phyloP scores from a whole-genome alignment of 768 basidiomycete species.

The Naganishia friedmannii region DNA sequence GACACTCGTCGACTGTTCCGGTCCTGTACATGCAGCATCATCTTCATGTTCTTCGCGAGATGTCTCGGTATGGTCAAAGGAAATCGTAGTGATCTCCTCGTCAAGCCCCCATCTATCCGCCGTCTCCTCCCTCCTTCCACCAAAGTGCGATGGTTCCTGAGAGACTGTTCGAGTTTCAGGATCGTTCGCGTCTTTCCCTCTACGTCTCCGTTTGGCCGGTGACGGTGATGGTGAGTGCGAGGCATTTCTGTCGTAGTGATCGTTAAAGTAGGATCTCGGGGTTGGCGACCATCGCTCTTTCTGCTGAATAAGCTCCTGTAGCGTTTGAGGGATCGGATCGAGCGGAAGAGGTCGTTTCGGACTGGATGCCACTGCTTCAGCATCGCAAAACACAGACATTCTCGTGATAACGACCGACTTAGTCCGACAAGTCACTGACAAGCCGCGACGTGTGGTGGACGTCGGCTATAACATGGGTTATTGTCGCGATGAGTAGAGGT shows the following conservation, averaged over 20 bases:
- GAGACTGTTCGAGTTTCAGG: not conserved
- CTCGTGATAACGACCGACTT: not conserved
- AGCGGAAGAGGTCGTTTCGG: slow-evolving; percentile 9
- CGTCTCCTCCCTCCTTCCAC: not conserved
- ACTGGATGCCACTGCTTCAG: not conserved
- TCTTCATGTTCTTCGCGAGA: not conserved
- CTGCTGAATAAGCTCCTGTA: slow-evolving; percentile 19
- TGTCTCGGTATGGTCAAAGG: not conserved
- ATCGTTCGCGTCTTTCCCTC: not conserved
- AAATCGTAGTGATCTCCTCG: slow-evolving; percentile 8
- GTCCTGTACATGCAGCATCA: not conserved
- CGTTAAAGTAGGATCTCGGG: slow-evolving; percentile 8
- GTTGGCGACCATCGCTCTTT: slow-evolving; percentile 19
- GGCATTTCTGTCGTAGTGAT: slow-evolving; percentile 2
- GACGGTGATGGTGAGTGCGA: slow-evolving; percentile 10
- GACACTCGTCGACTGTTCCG: not conserved
- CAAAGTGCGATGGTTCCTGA: not conserved
- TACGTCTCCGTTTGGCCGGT: slow-evolving; percentile 3
- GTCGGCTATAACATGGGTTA: slow-evolving; percentile 4
- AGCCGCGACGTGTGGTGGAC: not conserved
- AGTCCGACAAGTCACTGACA: slow-evolving; percentile 1
- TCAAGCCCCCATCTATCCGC: slow-evolving; percentile 13
- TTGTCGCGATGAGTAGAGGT: not conserved
- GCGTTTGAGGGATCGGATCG: slow-evolving; percentile 16
- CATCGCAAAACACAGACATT: slow-evolving; percentile 10